Evolutionary conservation across 2,329 filamentous ascomycete genomes (phyloP), one percentile per base, ranked within the genome.

Genomic region (Aspergillus sp.): DNA sequence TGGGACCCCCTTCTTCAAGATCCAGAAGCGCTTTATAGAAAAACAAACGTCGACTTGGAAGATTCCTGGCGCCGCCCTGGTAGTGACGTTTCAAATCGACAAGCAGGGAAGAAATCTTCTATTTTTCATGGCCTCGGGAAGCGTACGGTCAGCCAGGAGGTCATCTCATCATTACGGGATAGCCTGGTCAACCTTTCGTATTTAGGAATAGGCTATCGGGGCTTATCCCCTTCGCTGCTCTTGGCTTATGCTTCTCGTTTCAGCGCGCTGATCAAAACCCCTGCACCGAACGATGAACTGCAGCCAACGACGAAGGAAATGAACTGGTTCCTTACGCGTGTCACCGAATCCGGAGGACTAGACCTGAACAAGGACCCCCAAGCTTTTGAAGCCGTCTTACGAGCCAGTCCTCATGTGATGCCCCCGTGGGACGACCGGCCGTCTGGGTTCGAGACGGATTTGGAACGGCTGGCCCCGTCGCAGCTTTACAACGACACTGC

Each of bases 111-210:
- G n/a, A 48, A 50, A 10, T 46, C 43, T 10, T 36, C 54, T 5
- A 54, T 63, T 2, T 69, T 72, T 49, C 58, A 65, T 29, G 69
- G 70, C n/a, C 63, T 73, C 32, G 70, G 66, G 2, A 49, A 52
- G 38, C 62, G 68, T 43, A 80, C 76, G 0, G 73, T 83, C 54
- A 82, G 78, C 55, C 69, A 70, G 38, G 80, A 83, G 60, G 72
- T 82, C 7, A 70, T 82, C 28, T 66, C 73, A 44, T 74, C 76
- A 4, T 71, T 80, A 36, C 64, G 80, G 29, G 76, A 80, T 54
- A 75, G 72, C 10, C 58, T 80, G 9, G 57, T 75, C 36, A 76
- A 73, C 49, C 56, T 60, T 8, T 58, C 74, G 38, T 70, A 69
- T 45, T 54, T 72, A 26, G 73, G 72, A 40, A 30, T 69, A 54